Percentiles rank a stretch among this genome's conserved stretches.
phyloP scores from a whole-genome alignment of 306 rosid species.

The Bauhinia variegata region DNA sequence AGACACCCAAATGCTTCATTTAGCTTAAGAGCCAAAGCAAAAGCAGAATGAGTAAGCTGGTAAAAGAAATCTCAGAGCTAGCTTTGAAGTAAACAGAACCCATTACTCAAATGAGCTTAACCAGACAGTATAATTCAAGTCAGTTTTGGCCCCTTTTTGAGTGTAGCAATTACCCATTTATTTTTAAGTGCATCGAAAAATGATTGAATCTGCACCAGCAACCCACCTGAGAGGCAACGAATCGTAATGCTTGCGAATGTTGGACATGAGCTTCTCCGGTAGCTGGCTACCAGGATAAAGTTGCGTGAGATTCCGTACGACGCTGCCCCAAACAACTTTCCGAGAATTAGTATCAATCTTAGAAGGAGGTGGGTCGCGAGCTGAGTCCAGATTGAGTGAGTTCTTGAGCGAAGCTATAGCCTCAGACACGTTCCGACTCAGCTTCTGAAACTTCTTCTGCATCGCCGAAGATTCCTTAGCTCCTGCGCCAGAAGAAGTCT shows the following conservation, averaged over 20 bases:
- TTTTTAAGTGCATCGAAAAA: slow-evolving; percentile 21
- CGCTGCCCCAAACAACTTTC: slow-evolving; percentile 80
- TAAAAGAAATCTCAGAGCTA: neutral
- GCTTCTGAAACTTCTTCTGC: slow-evolving; percentile 74
- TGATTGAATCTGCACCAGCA: slow-evolving; percentile 12
- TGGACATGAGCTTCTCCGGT: slow-evolving; percentile 87
- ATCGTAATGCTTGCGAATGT: slow-evolving; percentile 85
- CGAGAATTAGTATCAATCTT: slow-evolving; percentile 57
- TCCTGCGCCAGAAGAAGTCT: slow-evolving; percentile 31
- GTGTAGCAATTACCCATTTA: neutral
- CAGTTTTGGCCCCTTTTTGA: neutral
- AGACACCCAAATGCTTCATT: slow-evolving; percentile 6
- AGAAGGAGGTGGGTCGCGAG: slow-evolving; percentile 46
- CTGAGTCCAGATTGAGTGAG: slow-evolving; percentile 71
- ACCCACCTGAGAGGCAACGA: slow-evolving; percentile 84
- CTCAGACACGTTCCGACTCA: slow-evolving; percentile 78
- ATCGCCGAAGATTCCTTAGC: slow-evolving; percentile 63
- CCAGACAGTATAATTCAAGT: neutral
- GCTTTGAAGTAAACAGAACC: neutral
- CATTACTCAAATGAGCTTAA: slow-evolving; percentile 16
- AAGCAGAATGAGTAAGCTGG: neutral
- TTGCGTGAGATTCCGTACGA: slow-evolving; percentile 76
- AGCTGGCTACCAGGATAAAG: slow-evolving; percentile 89
- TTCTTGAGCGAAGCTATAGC: slow-evolving; percentile 74
- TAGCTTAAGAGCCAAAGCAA: slow-evolving; percentile 11